phyloP scores from a whole-genome alignment of 768 basidiomycete genomes.

The Udeniomyces megalosporus region DNA sequence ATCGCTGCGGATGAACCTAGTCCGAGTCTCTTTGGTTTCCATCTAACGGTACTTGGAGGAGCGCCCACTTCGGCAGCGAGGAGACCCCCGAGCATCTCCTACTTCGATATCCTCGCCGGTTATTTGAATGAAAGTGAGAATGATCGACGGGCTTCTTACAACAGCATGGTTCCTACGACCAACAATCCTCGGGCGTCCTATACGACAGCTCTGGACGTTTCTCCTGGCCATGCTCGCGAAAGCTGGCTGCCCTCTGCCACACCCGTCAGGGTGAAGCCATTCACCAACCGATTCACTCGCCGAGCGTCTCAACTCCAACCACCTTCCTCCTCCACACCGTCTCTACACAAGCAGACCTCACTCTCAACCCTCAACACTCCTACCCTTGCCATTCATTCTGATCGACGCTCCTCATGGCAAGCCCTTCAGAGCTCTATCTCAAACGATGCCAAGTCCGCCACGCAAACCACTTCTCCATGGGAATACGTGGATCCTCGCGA shows the following conservation, averaged over 20 bases:
- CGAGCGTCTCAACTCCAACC: too few species aligned
- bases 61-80: not conserved
- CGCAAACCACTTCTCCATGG: not conserved
- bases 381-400: not conserved
- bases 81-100: not conserved
- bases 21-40: not conserved
- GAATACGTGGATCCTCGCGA: too few species aligned
- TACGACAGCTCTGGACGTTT: too few species aligned
- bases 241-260: too few species aligned
- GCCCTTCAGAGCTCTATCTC: not conserved
- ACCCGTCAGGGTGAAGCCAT: too few species aligned
- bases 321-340: not conserved
- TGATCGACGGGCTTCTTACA: conserved; percentile 1
- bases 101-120: conserved; percentile 14
- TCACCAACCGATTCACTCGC: too few species aligned
- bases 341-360: not conserved
- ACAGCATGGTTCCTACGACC: not conserved
- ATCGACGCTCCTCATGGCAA: not conserved
- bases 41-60: not conserved
- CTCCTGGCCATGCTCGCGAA: too few species aligned
- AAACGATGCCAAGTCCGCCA: not conserved
- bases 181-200: too few species aligned
- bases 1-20: not conserved
- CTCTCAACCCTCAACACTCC: not conserved
- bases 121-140: conserved; percentile 2